phyloP scores from a whole-genome alignment of 257 asterid species.

The Plectranthus barbatus region DNA sequence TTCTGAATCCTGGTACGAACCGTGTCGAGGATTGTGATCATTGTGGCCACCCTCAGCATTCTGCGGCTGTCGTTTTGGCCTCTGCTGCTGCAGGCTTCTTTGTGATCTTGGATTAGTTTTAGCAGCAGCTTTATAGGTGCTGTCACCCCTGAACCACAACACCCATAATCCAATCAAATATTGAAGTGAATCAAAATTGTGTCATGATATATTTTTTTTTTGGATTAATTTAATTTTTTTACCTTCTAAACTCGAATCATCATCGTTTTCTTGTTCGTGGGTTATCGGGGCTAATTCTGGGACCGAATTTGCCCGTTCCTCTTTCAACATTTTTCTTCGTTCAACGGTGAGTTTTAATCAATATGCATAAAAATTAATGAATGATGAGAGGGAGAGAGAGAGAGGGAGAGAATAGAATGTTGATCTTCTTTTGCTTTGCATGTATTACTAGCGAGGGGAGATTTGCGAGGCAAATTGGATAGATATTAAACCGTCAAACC shows the following conservation, averaged over 20 bases:
- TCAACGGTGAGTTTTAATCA: no score
- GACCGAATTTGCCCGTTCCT: conserved; percentile 30
- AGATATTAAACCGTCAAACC: conserved; percentile 21
- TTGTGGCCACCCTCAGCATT: conserved; percentile 81
- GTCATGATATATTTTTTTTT: no score
- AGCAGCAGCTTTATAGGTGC: conserved; percentile 51
- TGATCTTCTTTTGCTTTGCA: not conserved
- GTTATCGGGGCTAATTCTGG: conserved; percentile 27
- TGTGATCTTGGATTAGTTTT: conserved; percentile 69
- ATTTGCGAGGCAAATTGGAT: conserved; percentile 17
- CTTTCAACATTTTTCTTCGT: conserved; percentile 24
- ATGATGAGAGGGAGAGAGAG: not conserved
- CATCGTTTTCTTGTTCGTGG: conserved; percentile 30
- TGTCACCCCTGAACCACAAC: conserved; percentile 53
- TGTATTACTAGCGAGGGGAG: conserved; percentile 29
- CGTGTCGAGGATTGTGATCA: conserved; percentile 72
- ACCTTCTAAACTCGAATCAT: conserved; percentile 73
- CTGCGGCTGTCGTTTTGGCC: conserved; percentile 50
- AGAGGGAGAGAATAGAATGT: conserved; percentile 13
- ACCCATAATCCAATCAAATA: not conserved
- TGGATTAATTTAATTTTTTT: no score
- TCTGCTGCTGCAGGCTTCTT: conserved; percentile 49
- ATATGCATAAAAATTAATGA: no score
- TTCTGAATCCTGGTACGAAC: conserved; percentile 49
- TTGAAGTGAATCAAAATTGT: no score